Evolutionary conservation across 1,139 yeast genomes (phyloP), one percentile per base, ranked within the genome.

Genomic region (Candida sp.): DNA sequence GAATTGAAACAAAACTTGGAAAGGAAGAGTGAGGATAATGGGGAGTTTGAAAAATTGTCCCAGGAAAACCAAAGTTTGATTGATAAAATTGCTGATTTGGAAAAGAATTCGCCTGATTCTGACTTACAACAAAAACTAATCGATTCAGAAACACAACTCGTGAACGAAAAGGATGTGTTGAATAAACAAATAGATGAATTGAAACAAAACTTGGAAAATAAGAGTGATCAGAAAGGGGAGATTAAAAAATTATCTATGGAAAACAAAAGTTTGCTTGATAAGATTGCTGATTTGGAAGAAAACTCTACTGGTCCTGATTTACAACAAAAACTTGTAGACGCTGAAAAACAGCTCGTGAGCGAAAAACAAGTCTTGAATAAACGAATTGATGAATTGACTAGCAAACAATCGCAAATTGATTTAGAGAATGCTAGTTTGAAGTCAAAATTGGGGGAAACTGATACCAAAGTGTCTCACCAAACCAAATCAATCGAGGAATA

Each of bases 401-500:
- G 6, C 4, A 33, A 36, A 11, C n/a, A 25, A 4, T 25, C 22
- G 11, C 23, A 22, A 7, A 36, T 30, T 5, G 30, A 34, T 25
- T 25, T 27, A 5, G 23, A 38, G 23, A 32, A 33, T 3, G 3
- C 29, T 2, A 8, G 11, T 11, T 11, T 25, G 11, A 8, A 8
- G 11, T 25, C 29, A 8, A 25, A 11, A 25, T 8, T 11, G 7
- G 11, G 11, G 11, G 29, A 25, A 25, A 8, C 29, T 25, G 29
- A 25, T 8, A 22, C 23, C 9, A 39, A 35, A 19, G 8, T 25
- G 15, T 11, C 22, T 12, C 23, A 43, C 23, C 32, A 27, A 19
- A 22, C 22, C 11, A n/a, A 33, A 11, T 51, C 50, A 29, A 39
- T 42, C 12, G 61, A 56, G 4, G 62, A 59, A 23, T 48, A 63